These are phyloP conservation scores for Bassia scoparia DNA, from an alignment of 148 eudicot species.

Conservation along the genomic window DNA sequence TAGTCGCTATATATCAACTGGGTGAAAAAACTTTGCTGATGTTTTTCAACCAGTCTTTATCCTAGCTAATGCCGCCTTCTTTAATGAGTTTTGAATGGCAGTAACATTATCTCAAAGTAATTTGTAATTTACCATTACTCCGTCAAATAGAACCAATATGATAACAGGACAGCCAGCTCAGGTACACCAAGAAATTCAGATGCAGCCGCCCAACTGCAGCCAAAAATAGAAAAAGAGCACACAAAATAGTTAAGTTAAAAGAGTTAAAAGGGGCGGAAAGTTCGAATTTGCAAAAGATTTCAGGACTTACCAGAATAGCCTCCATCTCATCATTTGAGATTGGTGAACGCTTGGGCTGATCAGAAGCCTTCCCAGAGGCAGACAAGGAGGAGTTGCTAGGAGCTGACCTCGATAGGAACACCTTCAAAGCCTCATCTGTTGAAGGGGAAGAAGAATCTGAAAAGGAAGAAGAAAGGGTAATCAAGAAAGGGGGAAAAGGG, in stretches of 20 bases:
- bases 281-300: neutral
- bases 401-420: slow-evolving; percentile 44
- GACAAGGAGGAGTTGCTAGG: slow-evolving; percentile 41
- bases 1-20: slow-evolving; percentile 21
- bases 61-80: slow-evolving; percentile 11
- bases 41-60: slow-evolving; percentile 5
- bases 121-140: slow-evolving; percentile 19
- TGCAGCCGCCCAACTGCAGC: slow-evolving; percentile 86
- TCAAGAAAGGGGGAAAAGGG: neutral
- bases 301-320: slow-evolving; percentile 51
- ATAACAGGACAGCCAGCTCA: neutral
- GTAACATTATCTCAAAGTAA: neutral
- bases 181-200: slow-evolving; percentile 27
- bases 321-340: slow-evolving; percentile 83
- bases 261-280: neutral
- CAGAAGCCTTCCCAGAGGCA: slow-evolving; percentile 76
- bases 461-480: neutral
- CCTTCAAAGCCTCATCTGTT: slow-evolving; percentile 37
- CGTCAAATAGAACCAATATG: slow-evolving; percentile 7
- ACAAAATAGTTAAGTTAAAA: neutral
- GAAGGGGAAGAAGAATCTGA: slow-evolving; percentile 48
- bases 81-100: slow-evolving; percentile 3
- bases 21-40: slow-evolving; percentile 7
- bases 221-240: neutral
- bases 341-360: slow-evolving; percentile 81